Evolutionary conservation across 805 yeast species (phyloP).

Genomic region (Candida chauliodis): DNA sequence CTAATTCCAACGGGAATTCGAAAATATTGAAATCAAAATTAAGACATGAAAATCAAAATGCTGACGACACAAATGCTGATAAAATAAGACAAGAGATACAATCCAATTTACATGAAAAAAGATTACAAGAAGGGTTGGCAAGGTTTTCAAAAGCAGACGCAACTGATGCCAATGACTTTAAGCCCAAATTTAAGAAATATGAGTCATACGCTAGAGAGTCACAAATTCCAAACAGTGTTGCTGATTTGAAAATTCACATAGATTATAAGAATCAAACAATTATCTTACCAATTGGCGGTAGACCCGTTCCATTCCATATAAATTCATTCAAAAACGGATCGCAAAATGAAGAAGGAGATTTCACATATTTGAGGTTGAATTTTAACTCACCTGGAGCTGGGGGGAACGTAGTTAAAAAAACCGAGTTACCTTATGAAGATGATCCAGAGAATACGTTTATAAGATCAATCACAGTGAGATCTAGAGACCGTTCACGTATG

Average conservation of each 20-base stretch:
- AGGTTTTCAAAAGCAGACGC: slow-evolving; percentile 80
- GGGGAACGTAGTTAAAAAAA: slow-evolving; percentile 62
- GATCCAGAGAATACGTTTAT: slow-evolving; percentile 81
- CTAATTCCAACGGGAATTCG: slow-evolving; percentile 36
- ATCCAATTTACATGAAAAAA: slow-evolving; percentile 72
- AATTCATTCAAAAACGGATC: slow-evolving; percentile 92
- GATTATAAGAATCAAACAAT: slow-evolving; percentile 87
- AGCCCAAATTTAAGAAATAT: slow-evolving; percentile 81
- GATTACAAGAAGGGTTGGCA: slow-evolving; percentile 82
- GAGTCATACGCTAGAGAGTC: slow-evolving; percentile 93
- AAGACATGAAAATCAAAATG: slow-evolving; percentile 68
- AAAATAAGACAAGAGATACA: slow-evolving; percentile 81
- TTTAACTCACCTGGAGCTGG: slow-evolving; percentile 91
- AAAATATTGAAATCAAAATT: slow-evolving; percentile 75
- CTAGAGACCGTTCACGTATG: slow-evolving; percentile 89
- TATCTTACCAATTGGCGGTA: slow-evolving; percentile 84
- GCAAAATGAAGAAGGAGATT: slow-evolving; percentile 94
- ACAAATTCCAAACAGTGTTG: slow-evolving; percentile 80
- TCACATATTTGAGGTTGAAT: slow-evolving; percentile 82
- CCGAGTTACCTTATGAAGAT: slow-evolving; percentile 89
- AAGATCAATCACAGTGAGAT: slow-evolving; percentile 81
- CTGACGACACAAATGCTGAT: slow-evolving; percentile 70
- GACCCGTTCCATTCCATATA: slow-evolving; percentile 98
- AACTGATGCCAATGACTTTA: slow-evolving; percentile 54
- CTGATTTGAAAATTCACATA: slow-evolving; percentile 81